Percentiles rank a stretch among this genome's conserved stretches.
Evolutionary conservation across 345 rosid genomes (phyloP).

Genomic region (Eucalyptus tenuipes): DNA sequence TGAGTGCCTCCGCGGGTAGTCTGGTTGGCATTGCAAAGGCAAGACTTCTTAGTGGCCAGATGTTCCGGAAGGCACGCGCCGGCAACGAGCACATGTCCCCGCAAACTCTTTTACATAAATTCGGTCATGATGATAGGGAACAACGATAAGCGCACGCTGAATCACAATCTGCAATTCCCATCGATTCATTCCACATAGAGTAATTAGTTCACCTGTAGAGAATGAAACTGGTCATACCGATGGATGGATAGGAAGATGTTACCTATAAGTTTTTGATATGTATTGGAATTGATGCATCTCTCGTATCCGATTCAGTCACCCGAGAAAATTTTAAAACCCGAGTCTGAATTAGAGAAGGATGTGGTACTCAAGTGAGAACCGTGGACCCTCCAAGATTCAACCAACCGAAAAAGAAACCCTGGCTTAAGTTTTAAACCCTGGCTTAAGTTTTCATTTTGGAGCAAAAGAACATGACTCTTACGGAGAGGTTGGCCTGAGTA

Average conservation of each 20-base stretch:
- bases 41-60: not conserved
- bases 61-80: not conserved
- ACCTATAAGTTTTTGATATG: not conserved
- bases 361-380: not conserved
- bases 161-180: not conserved
- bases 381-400: not conserved
- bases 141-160: not conserved
- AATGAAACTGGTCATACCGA: not conserved
- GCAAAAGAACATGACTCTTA: not conserved
- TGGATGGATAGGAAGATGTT: not conserved
- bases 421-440: not conserved
- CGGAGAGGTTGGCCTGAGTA: not conserved
- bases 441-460: not conserved
- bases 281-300: not conserved
- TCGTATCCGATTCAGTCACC: not conserved
- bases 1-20: not conserved
- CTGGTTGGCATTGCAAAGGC: not conserved
- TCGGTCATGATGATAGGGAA: not conserved
- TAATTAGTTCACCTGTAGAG: not conserved
- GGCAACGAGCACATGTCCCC: fast-evolving
- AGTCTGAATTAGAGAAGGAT: not conserved
- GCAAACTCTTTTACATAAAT: not conserved
- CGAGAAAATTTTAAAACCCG: not conserved
- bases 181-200: not conserved
- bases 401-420: not conserved